Evolutionary conservation across 1,284 basidiomycete genomes (phyloP).

Genomic region (Ustilago lituana): DNA sequence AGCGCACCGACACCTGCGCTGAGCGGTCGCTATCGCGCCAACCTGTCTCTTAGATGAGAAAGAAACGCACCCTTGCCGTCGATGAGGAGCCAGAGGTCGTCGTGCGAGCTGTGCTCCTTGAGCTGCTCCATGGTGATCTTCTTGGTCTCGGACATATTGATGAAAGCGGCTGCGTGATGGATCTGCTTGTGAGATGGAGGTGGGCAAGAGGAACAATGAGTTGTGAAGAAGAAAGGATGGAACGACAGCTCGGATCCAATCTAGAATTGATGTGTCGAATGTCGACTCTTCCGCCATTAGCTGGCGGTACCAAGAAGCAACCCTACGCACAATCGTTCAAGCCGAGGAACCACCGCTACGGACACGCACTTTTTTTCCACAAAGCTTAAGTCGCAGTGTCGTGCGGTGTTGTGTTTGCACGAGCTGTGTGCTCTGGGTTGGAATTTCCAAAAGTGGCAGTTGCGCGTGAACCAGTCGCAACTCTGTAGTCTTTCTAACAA

Average conservation of each 20-base stretch:
- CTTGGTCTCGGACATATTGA: slow-evolving; percentile 45
- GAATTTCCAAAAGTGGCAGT: not conserved
- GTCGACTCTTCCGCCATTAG: slow-evolving; percentile 9
- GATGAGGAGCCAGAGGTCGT: slow-evolving; percentile 66
- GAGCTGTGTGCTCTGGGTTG: not conserved
- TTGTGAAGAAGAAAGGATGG: too few species aligned
- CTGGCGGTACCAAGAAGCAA: not conserved
- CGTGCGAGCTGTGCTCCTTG: slow-evolving; percentile 58
- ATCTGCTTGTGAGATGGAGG: not conserved
- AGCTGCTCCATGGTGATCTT: slow-evolving; percentile 65
- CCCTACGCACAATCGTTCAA: too few species aligned
- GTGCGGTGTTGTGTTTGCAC: too few species aligned
- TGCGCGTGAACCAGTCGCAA: slow-evolving; percentile 11
- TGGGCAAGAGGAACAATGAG: not conserved
- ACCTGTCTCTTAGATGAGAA: not conserved
- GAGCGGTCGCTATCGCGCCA: too few species aligned
- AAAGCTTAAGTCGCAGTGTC: too few species aligned
- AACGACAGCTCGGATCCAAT: too few species aligned
- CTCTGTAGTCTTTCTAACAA: not conserved
- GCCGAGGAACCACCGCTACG: not conserved
- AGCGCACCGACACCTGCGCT: too few species aligned
- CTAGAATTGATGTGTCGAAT: not conserved
- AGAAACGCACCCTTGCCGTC: slow-evolving; percentile 60
- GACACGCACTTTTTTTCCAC: slow-evolving; percentile 17
- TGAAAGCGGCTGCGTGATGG: slow-evolving; percentile 6